Conservation (phyloP, 371 early-diverging fungal species). For the Rhizomucor pusillus region DNA sequence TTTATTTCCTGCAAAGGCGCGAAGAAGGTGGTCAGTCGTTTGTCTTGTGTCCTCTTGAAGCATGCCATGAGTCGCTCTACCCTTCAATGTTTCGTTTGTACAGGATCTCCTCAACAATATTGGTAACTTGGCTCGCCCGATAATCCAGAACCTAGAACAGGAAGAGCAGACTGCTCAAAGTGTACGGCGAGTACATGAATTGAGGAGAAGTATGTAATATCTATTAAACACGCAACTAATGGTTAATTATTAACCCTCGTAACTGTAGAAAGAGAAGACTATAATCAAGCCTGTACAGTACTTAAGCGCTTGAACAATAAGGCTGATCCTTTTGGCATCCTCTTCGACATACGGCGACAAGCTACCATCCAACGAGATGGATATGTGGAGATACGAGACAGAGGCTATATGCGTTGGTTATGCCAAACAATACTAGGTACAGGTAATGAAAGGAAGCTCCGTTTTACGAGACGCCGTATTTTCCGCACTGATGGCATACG, state of each 20-base stretch:
- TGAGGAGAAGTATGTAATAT: no score
- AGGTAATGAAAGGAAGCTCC: not conserved
- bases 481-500: constrained; percentile 2
- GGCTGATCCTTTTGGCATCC: constrained; percentile 4
- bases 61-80: not conserved
- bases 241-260: no score
- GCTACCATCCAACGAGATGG: constrained; percentile 5
- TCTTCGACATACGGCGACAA: constrained; percentile 2
- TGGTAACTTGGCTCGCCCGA: not conserved
- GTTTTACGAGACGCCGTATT: constrained; percentile 2
- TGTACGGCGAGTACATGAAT: no score
- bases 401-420: constrained; percentile 3
- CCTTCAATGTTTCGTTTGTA: not conserved
- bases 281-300: no score
- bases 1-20: not conserved
- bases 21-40: not conserved
- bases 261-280: no score
- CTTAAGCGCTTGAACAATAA: no score
- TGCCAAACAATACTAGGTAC: not conserved
- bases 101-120: not conserved
- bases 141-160: not conserved
- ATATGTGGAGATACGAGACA: not conserved
- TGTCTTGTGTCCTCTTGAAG: not conserved
- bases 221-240: no score
- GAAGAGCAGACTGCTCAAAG: no score